Base-by-base conservation (phyloP, 345 rosid genomes). In the Ricinus communis region DNA sequence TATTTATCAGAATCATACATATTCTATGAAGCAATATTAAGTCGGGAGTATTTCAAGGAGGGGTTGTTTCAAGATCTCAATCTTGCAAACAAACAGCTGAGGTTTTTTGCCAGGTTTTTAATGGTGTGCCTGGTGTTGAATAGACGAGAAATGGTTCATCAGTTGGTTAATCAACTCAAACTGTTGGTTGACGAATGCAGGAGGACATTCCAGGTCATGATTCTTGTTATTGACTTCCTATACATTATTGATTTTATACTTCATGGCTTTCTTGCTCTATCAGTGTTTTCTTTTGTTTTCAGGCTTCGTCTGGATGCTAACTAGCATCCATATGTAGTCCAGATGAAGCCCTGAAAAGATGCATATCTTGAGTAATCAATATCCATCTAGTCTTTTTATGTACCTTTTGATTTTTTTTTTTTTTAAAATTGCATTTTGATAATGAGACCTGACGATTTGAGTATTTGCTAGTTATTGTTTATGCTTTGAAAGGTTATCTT, bases 51-150 rank as follows among this genome's bases (percentile, higher is more conserved):
- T 61, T 94, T 94, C 81, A 90, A 80, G 85, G 96, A 94, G 18
- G 97, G 97, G 18, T 62, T 85, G 81, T 81, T 75, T 82, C 96
- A 94, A 84, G 90, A 91, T 76, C 80, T 84, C 62, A 87, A 85
- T 81, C 84, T 91, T 69, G 96, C 96, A 3, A 94, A 91, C 86
- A 94, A 94, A 61, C 98, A 94, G 75, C 79, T 94, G 80, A 83
- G 97, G 71, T 87, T 94, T 80, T 88, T 91, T 45, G 95, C 97
- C 0, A 84, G 98, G 83, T 94, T 91, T 84, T 76, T 94, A 73
- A 90, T 86, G 95, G 96, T 94, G 12, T 90, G 95, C 83, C 85
- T 94, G 83, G 93, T 94, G 69, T 76, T 83, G 47, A 91, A 87
- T 80, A 90, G 90, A 19, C 82, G 91, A 47, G 97, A 90, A 72